phyloP scores from a whole-genome alignment of 208 protist genomes.

The Trichomonas tenax region DNA sequence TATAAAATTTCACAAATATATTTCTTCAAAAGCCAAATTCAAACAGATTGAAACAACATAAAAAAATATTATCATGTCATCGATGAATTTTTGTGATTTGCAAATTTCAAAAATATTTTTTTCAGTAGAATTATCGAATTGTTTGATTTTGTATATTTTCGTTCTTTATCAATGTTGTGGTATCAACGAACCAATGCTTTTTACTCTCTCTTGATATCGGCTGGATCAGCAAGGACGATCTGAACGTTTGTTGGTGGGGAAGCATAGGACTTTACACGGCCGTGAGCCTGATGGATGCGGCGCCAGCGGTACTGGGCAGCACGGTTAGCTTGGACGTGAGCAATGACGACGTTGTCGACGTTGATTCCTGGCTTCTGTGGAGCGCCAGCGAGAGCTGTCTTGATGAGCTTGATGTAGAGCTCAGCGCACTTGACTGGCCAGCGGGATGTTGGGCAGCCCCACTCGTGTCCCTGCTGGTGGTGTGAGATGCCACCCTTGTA shows the following conservation, averaged over 20 bases:
- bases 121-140: too few relatives aligned
- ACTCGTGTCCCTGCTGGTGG: not conserved
- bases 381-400: not conserved
- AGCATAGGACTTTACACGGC: slow-evolving; percentile 10
- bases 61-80: too few relatives aligned
- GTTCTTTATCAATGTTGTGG: too few relatives aligned
- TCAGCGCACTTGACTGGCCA: not conserved
- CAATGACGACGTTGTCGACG: not conserved
- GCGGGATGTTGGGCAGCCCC: not conserved
- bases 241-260: slow-evolving; percentile 13
- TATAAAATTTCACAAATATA: too few relatives aligned
- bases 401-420: not conserved
- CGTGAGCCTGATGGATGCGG: not conserved
- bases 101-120: too few relatives aligned
- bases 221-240: not conserved
- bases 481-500: not conserved
- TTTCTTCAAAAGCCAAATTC: too few relatives aligned
- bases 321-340: not conserved
- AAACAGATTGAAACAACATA: too few relatives aligned
- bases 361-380: not conserved
- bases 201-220: not conserved
- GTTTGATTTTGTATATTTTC: too few relatives aligned
- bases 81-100: too few relatives aligned
- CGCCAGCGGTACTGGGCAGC: not conserved
- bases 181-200: too few relatives aligned